Percentiles rank a stretch among this genome's conserved stretches.
Evolutionary conservation across 495 filamentous ascomycete species (phyloP).

Genomic region (Aspergillus wentii): DNA sequence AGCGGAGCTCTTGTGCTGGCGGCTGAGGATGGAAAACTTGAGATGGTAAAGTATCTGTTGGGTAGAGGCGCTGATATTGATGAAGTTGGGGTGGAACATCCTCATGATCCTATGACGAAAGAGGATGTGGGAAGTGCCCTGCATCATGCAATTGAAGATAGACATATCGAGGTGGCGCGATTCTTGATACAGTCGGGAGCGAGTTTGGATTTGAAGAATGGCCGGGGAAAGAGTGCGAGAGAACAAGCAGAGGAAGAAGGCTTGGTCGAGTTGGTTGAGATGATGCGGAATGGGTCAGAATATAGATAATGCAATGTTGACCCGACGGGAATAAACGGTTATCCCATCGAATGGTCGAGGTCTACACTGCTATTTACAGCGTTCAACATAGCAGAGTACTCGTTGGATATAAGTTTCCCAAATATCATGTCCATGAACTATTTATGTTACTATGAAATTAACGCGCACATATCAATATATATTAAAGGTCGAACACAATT

Average conservation of each 20-base stretch:
- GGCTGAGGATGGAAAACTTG: not conserved
- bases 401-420: too few species aligned
- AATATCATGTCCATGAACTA: too few species aligned
- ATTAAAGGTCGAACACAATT: too few species aligned
- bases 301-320: too few species aligned
- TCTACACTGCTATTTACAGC: too few species aligned
- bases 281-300: too few species aligned
- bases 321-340: too few species aligned
- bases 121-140: conserved; percentile 6
- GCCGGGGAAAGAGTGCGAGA: conserved; percentile 1
- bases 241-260: not conserved
- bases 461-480: too few species aligned
- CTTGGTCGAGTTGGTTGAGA: too few species aligned
- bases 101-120: not conserved
- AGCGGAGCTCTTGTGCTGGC: conserved; percentile 1
- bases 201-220: conserved; percentile 3
- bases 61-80: conserved; percentile 9
- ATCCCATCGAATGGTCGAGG: too few species aligned
- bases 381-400: too few species aligned
- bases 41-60: conserved; percentile 10
- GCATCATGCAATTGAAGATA: conserved; percentile 1
- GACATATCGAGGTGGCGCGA: conserved; percentile 2
- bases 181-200: conserved; percentile 6
- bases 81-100: conserved; percentile 4
- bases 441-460: too few species aligned